phyloP scores from a whole-genome alignment of 768 basidiomycete genomes.

The Kondoa malvinella region DNA sequence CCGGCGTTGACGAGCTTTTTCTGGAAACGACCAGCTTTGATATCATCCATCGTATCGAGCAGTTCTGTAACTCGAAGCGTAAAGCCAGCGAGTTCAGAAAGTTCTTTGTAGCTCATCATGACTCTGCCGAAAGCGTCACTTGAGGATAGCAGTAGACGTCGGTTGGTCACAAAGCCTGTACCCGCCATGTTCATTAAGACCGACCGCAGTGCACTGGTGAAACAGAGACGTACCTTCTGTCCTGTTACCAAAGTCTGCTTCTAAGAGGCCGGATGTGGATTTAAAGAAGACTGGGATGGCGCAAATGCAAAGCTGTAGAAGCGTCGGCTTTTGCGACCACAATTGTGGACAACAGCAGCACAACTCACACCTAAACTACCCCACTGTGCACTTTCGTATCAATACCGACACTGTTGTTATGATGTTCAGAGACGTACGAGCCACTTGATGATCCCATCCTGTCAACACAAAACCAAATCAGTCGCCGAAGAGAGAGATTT shows the following conservation, averaged over 20 bases:
- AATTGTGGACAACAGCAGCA: background rate
- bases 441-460: conserved; percentile 80
- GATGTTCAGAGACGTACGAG: conserved; percentile 28
- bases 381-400: conserved; percentile 45
- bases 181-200: background rate
- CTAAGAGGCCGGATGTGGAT: conserved; percentile 46
- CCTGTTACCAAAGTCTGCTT: conserved; percentile 58
- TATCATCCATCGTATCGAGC: conserved; percentile 76
- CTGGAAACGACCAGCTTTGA: conserved; percentile 65
- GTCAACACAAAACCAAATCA: conserved; percentile 5
- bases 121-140: conserved; percentile 82
- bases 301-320: conserved; percentile 49
- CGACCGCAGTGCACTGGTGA: background rate
- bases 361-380: conserved; percentile 54
- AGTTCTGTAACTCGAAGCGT: conserved; percentile 76
- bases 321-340: background rate
- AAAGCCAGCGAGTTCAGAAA: conserved; percentile 88
- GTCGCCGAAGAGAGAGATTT: background rate
- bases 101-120: conserved; percentile 86
- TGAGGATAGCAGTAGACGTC: conserved; percentile 24
- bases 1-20: conserved; percentile 66
- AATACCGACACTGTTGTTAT: no score
- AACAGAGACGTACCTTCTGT: conserved; percentile 54
- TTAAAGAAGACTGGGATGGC: conserved; percentile 87
- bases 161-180: conserved; percentile 87